Evolutionary conservation across 2,329 filamentous ascomycete species (phyloP).

Genomic region (Cladorrhinum sp.): DNA sequence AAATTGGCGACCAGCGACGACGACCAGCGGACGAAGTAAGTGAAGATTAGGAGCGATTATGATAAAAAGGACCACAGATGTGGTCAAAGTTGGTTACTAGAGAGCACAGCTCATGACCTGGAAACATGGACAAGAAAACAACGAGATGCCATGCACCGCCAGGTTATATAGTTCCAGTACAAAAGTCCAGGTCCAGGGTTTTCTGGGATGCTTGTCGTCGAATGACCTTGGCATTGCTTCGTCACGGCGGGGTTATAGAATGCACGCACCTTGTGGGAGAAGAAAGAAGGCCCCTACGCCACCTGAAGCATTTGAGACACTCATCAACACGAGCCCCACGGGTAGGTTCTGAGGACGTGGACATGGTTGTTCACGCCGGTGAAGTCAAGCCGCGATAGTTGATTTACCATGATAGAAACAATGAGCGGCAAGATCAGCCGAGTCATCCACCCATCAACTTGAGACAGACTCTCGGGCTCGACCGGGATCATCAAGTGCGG

Average conservation of each 20-base stretch:
- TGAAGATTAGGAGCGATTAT: slow-evolving; percentile 28
- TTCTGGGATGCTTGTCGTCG: not conserved
- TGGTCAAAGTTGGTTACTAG: slow-evolving; percentile 12
- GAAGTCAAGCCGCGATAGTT: not conserved
- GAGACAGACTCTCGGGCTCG: not conserved
- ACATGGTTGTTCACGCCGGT: not conserved
- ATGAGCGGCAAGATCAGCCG: slow-evolving; percentile 10
- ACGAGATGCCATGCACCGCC: slow-evolving; percentile 14
- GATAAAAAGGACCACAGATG: slow-evolving; percentile 12
- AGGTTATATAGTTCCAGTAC: slow-evolving; percentile 33
- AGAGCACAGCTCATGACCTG: slow-evolving; percentile 36
- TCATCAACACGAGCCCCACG: not conserved
- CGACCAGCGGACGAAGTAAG: slow-evolving; percentile 34
- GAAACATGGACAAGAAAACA: slow-evolving; percentile 5
- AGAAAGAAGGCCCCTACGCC: not conserved
- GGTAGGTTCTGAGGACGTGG: not conserved
- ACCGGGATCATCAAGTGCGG: not conserved
- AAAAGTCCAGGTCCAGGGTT: not conserved
- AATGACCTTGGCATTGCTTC: not conserved
- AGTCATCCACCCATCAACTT: not conserved
- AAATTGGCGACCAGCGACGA: slow-evolving; percentile 34
- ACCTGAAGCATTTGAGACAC: slow-evolving; percentile 4
- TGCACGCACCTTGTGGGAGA: not conserved
- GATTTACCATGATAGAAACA: not conserved
- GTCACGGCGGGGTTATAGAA: not conserved